Evolutionary conservation across 2,329 filamentous ascomycete species (phyloP).

Genomic region (Penicillium crustosum): DNA sequence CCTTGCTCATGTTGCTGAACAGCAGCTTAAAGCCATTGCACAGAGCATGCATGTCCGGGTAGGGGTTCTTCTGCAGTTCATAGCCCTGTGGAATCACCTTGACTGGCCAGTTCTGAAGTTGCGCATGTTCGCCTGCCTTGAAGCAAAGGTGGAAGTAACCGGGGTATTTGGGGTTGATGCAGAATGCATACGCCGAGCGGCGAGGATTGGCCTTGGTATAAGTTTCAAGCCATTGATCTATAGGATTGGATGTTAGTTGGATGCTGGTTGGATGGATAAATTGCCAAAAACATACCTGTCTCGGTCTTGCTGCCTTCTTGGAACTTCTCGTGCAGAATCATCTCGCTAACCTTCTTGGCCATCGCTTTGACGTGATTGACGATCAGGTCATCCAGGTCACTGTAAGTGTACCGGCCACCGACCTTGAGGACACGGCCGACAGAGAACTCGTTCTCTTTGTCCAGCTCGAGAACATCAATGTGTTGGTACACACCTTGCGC

Average conservation of each 20-base stretch:
- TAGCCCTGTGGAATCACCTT: slow-evolving; percentile 92
- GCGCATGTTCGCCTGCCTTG: slow-evolving; percentile 78
- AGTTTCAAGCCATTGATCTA: slow-evolving; percentile 92
- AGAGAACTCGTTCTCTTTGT: slow-evolving; percentile 96
- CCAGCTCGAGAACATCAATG: slow-evolving; percentile 92
- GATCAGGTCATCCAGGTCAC: slow-evolving; percentile 94
- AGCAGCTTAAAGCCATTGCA: slow-evolving; percentile 97
- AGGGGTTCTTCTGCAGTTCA: slow-evolving; percentile 82
- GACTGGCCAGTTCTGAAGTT: slow-evolving; percentile 76
- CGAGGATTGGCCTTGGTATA: slow-evolving; percentile 96
- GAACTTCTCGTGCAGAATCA: slow-evolving; percentile 93
- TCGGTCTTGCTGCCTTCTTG: slow-evolving; percentile 76
- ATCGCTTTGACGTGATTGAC: slow-evolving; percentile 97
- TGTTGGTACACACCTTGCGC: slow-evolving; percentile 95
- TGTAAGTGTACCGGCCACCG: slow-evolving; percentile 85
- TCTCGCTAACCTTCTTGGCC: slow-evolving; percentile 95
- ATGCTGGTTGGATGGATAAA: neutral
- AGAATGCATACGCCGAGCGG: slow-evolving; percentile 92
- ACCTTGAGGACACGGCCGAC: slow-evolving; percentile 84
- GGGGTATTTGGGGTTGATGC: slow-evolving; percentile 84
- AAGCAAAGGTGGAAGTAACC: slow-evolving; percentile 97
- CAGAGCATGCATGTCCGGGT: slow-evolving; percentile 90
- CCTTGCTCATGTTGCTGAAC: slow-evolving; percentile 63
- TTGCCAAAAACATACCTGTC: slow-evolving; percentile 66
- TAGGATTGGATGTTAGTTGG: neutral